These are phyloP conservation scores for Ustilago loliicola DNA, from an alignment of 1,284 basidiomycete genomes.

Conservation along the genomic window DNA sequence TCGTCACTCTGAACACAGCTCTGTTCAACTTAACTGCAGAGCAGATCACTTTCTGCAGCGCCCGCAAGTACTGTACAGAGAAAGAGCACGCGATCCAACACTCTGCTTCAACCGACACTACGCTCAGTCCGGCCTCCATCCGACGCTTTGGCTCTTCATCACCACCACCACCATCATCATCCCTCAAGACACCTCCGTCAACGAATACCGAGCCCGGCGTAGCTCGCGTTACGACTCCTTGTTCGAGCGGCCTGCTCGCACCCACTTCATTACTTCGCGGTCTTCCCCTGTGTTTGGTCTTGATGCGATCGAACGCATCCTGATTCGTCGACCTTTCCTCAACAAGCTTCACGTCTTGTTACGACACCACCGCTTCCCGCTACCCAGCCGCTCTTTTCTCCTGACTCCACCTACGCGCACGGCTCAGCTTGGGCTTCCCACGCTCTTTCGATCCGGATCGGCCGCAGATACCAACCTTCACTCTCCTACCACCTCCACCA, in stretches of 20 bases:
- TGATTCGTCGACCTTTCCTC: slow-evolving; percentile 7
- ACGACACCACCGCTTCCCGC: neutral
- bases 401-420: neutral
- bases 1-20: neutral
- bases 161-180: slow-evolving; percentile 18
- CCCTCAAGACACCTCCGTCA: slow-evolving; percentile 18
- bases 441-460: neutral
- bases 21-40: neutral
- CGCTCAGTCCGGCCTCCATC: neutral
- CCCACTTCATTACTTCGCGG: slow-evolving; percentile 9
- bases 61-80: too few relatives aligned
- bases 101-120: neutral
- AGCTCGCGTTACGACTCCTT: neutral
- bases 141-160: neutral
- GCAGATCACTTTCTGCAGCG: slow-evolving; percentile 8
- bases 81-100: slow-evolving; percentile 17
- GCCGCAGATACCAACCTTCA: neutral
- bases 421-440: neutral
- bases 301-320: neutral
- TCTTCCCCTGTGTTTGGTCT: neutral
- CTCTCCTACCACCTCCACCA: neutral
- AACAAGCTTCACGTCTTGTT: neutral
- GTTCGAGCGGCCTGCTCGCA: neutral
- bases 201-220: neutral
- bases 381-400: neutral